Evolutionary conservation across 257 asterid genomes (phyloP), one percentile per base, ranked within the genome.

Genomic region (Solanum raphanifolium): DNA sequence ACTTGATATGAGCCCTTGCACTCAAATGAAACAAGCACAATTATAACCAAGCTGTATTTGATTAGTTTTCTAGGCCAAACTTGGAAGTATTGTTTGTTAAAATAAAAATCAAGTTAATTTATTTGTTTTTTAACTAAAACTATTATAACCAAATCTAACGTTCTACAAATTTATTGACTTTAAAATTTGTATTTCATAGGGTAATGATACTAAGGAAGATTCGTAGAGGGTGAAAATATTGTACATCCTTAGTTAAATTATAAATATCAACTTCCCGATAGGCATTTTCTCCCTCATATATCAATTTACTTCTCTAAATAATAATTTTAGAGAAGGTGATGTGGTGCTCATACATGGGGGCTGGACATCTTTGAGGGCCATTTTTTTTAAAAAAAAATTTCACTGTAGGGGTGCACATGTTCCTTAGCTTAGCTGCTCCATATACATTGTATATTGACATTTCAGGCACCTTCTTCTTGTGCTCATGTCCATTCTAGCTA

Each of bases 341-440:
- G 91, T 90, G 92, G 88, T 91, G 94, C 90, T 87, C 89, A 48
- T 92, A 87, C 92, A 86, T 87, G 92, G 92, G 90, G 94, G 89
- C 92, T 85, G 94, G 93, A 89, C 95, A 90, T 91, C 93, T 91
- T 90, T 93, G 94, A 90, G 95, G 90, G 91, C 94, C 89, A 90
- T 89, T 94, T 88, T 78, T 36, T 35, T 21, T 39, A 6, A 23
- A 4, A 46, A n/a, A n/a, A 65, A 76, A 83, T 89, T 91, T 92
- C 87, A 90, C 90, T 83, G 43, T 89, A 90, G 90, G 94, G 95
- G 94, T 92, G 92, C 94, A 88, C 94, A 89, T 92, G 95, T 92
- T 94, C 92, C 93, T 93, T 91, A 86, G 88, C 95, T 71, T 71
- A 73, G 27, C 93, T 92, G 89, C 91, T 90, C 83, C 87, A 83